phyloP scores from a whole-genome alignment of 2,329 filamentous ascomycete species.

The Coniochaeta hoffmannii region DNA sequence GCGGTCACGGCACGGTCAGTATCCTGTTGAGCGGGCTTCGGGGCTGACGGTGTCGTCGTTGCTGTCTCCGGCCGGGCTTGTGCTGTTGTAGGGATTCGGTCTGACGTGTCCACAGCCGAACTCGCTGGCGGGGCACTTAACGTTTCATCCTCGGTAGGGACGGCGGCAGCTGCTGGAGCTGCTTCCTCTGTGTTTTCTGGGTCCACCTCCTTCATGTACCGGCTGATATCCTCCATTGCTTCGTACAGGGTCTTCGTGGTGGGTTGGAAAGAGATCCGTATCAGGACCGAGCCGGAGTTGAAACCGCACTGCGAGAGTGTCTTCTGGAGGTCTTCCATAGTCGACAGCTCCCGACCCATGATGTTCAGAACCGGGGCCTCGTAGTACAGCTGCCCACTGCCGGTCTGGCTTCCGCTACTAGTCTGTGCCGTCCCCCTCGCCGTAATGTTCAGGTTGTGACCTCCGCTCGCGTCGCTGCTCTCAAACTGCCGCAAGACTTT shows the following conservation, averaged over 20 bases:
- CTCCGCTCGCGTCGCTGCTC: constrained; percentile 35
- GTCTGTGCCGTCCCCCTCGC: constrained; percentile 67
- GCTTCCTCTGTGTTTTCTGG: constrained; percentile 8
- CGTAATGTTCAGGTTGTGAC: constrained; percentile 65
- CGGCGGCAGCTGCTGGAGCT: constrained; percentile 7
- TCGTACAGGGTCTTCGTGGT: constrained; percentile 76
- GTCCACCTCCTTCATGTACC: constrained; percentile 58
- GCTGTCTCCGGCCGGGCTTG: background rate
- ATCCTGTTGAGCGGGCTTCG: background rate
- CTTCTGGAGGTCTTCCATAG: constrained; percentile 79
- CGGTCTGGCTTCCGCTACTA: constrained; percentile 40
- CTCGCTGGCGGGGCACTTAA: background rate
- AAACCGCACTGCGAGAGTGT: constrained; percentile 80
- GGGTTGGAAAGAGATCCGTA: constrained; percentile 69
- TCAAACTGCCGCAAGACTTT: constrained; percentile 86
- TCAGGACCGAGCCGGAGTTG: constrained; percentile 72
- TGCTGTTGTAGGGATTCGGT: background rate
- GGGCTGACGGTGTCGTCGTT: background rate
- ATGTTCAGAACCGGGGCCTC: constrained; percentile 80
- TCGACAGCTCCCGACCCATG: constrained; percentile 70
- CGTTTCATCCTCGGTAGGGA: constrained; percentile 5
- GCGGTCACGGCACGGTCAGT: background rate
- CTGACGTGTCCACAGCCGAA: background rate
- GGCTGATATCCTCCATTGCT: constrained; percentile 73
- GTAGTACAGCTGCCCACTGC: constrained; percentile 75